Base-by-base conservation (phyloP, 2,329 filamentous ascomycete genomes). In the Penicillium sp. region DNA sequence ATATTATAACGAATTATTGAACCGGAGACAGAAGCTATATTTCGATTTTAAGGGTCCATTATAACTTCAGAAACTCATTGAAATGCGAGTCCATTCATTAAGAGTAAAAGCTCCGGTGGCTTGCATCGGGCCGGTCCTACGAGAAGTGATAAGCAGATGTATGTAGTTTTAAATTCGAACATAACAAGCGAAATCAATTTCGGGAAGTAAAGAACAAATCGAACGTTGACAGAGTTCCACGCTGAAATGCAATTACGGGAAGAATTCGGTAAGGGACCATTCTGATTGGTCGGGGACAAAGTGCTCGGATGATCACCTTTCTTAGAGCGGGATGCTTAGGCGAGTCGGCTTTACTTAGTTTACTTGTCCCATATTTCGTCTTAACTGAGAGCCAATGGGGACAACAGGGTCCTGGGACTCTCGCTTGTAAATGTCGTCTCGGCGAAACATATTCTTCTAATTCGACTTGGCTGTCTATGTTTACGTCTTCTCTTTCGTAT, bases 291-390 rank as follows among this genome's bases (percentile, higher is more conserved):
- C 13, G 47, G 46, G 38, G 20, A 39, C 48, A 42, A 47, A 53
- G 63, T 60, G 60, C 62, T 66, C 62, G 60, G 66, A 67, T 65
- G 58, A 50, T 49, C 61, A 60, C 60, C 65, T 69, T 72, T 65
- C 71, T 73, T 47, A 70, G 69, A 71, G 66, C 60, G 70, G 71
- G 69, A 72, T 69, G 58, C 63, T 67, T 73, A 73, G 63, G 71
- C 71, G 71, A 73, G 68, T 43, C 50, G 56, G 50, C 50, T 58
- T 57, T 55, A 57, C 44, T 54, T 44, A 50, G 45, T 55, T 46
- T 40, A 43, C 18, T 45, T 35, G 39, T 44, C 32, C 48, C 53
- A 56, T 54, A 35, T 42, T 42, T 39, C 42, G 51, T 42, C 24
- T 32, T 55, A 49, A 35, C 22, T 20, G 37, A 18, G 18, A 50